These are phyloP conservation scores for Luvunga scandens DNA, from an alignment of 345 rosid species.

Conservation along the genomic window DNA sequence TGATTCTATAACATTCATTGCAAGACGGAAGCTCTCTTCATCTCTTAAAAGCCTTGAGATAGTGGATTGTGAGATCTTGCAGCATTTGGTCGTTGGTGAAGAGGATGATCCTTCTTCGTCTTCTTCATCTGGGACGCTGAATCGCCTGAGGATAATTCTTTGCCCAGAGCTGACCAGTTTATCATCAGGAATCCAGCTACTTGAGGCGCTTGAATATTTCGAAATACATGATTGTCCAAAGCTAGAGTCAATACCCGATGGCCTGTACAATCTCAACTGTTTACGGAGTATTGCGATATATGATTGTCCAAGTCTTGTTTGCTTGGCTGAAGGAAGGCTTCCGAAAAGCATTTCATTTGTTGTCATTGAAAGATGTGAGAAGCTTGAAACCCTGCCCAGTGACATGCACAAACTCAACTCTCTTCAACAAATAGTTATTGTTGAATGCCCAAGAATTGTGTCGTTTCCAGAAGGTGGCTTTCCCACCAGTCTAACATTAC, in stretches of 20 bases:
- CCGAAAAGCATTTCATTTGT: no score
- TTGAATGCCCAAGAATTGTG: neutral
- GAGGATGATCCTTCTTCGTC: no score
- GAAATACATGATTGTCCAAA: neutral
- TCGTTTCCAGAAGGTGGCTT: neutral
- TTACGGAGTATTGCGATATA: no score
- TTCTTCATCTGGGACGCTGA: neutral
- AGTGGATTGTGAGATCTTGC: neutral
- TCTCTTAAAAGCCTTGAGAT: neutral
- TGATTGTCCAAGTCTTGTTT: no score
- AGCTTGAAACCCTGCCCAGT: neutral
- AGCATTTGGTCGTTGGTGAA: neutral
- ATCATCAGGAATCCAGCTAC: neutral
- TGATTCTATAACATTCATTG: neutral
- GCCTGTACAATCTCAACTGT: neutral
- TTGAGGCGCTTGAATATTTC: neutral
- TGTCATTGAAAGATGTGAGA: neutral
- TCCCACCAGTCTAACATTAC: neutral
- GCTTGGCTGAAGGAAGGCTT: no score
- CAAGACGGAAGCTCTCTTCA: neutral
- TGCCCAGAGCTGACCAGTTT: neutral
- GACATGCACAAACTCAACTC: slow-evolving; percentile 2
- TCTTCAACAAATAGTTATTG: neutral
- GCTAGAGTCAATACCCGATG: neutral
- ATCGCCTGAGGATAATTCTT: neutral